Evolutionary conservation across 148 eudicot genomes (phyloP).

Genomic region (Vaccinium darrowii): DNA sequence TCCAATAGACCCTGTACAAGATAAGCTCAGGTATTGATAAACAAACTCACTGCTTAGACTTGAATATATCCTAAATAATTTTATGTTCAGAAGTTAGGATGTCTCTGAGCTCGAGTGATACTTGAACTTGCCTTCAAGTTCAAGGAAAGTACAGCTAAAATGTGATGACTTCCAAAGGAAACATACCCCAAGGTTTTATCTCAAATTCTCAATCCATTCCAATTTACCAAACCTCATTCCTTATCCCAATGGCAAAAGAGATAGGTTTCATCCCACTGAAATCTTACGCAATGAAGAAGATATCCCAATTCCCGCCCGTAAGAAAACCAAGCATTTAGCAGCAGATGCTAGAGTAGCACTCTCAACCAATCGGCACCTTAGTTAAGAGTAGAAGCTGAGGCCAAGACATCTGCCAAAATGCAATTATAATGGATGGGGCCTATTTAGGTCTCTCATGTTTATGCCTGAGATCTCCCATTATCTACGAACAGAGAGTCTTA

Average conservation of each 20-base stretch:
- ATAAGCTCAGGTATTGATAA: no score
- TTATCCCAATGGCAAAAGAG: neutral
- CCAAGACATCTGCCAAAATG: neutral
- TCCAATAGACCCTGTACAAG: no score
- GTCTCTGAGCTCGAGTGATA: no score
- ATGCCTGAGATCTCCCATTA: neutral
- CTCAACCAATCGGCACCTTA: neutral
- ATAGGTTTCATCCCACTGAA: neutral
- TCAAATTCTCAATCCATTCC: neutral
- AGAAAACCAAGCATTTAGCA: neutral
- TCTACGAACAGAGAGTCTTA: neutral
- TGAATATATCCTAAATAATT: no score
- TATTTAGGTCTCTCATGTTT: neutral
- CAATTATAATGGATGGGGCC: neutral
- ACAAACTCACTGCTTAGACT: no score
- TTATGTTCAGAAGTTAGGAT: no score
- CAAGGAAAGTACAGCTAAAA: neutral
- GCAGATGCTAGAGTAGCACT: conserved; percentile 4
- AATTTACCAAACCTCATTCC: neutral
- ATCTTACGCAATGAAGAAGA: neutral
- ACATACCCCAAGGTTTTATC: neutral
- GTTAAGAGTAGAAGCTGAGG: neutral
- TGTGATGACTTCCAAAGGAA: neutral
- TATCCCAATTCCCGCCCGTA: neutral
- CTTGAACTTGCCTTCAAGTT: no score